phyloP scores from a whole-genome alignment of 257 asterid species.

The Penstemon davidsonii region DNA sequence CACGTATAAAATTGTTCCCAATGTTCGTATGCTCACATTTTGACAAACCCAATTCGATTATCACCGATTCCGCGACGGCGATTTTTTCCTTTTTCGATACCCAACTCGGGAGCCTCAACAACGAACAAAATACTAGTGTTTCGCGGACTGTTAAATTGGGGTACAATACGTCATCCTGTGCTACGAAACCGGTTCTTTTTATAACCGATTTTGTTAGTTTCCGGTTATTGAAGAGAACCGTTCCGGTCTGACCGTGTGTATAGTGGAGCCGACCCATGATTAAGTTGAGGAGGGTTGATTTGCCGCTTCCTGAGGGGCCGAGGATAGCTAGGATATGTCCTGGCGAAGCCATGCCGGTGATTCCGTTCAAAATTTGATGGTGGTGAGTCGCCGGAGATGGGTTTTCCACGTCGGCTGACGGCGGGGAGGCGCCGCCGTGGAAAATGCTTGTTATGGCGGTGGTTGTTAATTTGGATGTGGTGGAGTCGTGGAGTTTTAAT shows the following conservation, averaged over 20 bases:
- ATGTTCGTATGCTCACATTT: slow-evolving; percentile 70
- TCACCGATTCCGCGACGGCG: slow-evolving; percentile 55
- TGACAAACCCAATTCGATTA: slow-evolving; percentile 59
- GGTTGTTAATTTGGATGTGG: no score
- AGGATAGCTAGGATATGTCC: slow-evolving; percentile 74
- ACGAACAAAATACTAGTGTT: slow-evolving; percentile 67
- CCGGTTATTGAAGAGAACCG: slow-evolving; percentile 62
- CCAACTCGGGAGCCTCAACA: slow-evolving; percentile 54
- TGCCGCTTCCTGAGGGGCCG: slow-evolving; percentile 94
- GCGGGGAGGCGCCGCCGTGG: no score
- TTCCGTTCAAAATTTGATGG: slow-evolving; percentile 37
- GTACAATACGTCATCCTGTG: slow-evolving; percentile 73
- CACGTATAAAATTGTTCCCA: slow-evolving; percentile 69
- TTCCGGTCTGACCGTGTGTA: slow-evolving; percentile 53
- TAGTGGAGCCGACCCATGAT: slow-evolving; percentile 73
- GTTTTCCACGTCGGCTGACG: no score
- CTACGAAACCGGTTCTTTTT: slow-evolving; percentile 65
- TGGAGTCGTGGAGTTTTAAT: no score
- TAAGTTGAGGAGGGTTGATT: slow-evolving; percentile 79
- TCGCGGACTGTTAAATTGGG: slow-evolving; percentile 86
- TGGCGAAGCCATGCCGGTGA: slow-evolving; percentile 76
- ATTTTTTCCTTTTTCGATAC: slow-evolving; percentile 44
- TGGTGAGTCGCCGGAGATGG: no score
- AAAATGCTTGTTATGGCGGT: no score
- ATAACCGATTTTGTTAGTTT: slow-evolving; percentile 43